Conservation (phyloP, 345 rosid genomes). For the Angophora floribunda region DNA sequence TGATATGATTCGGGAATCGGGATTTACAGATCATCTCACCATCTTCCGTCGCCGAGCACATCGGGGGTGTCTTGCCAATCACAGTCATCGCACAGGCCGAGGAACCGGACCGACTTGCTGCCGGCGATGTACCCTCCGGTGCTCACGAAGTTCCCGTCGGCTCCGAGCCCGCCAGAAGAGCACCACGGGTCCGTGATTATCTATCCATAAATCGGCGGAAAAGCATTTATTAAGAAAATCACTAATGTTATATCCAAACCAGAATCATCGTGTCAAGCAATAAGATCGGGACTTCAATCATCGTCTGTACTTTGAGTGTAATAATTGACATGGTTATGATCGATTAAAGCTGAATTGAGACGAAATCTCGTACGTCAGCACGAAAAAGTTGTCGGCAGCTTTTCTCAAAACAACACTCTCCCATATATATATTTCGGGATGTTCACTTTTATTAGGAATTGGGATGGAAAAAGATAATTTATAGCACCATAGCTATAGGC, state of each 20-base stretch:
- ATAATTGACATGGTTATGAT: not conserved
- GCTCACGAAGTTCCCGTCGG: conserved; percentile 60
- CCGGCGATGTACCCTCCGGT: conserved; percentile 74
- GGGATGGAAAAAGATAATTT: not conserved
- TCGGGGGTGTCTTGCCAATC: conserved; percentile 62
- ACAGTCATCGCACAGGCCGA: conserved; percentile 22
- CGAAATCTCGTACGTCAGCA: not conserved
- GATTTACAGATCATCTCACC: conserved; percentile 13
- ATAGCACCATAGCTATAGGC: not conserved
- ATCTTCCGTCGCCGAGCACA: conserved; percentile 61
- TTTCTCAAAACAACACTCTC: not conserved
- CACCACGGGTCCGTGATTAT: conserved; percentile 87
- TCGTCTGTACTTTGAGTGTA: not conserved
- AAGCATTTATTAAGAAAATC: not conserved
- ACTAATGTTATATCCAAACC: not conserved
- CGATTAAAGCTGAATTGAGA: not conserved
- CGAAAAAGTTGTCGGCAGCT: not conserved
- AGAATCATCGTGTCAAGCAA: not conserved
- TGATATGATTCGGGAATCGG: not conserved
- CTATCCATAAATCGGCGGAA: conserved; percentile 4
- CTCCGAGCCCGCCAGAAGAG: conserved; percentile 75
- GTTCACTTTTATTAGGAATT: not conserved
- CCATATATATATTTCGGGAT: not conserved
- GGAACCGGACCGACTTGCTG: conserved; percentile 50
- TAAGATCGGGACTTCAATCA: not conserved